These are phyloP conservation scores for Hibiscus mutabilis DNA, from an alignment of 345 rosid genomes.

Conservation along the genomic window DNA sequence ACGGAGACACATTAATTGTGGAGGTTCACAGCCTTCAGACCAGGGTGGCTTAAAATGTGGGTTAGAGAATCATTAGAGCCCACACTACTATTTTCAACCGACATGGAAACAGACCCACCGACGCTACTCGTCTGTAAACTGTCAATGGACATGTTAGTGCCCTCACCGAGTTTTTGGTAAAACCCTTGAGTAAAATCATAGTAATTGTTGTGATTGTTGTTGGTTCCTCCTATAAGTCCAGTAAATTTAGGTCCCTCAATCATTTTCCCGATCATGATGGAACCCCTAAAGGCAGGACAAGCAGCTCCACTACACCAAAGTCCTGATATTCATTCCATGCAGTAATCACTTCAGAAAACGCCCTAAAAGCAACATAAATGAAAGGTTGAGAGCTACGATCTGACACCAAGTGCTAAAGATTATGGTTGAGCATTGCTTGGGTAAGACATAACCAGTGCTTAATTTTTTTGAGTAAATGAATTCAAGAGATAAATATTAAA, in stretches of 20 bases:
- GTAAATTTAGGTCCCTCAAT: conserved; percentile 49
- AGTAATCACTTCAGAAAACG: not conserved
- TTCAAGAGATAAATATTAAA: no score
- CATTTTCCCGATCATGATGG: conserved; percentile 44
- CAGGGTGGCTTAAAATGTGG: conserved; percentile 57
- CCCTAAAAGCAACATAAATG: not conserved
- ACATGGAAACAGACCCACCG: conserved; percentile 63
- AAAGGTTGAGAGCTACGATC: not conserved
- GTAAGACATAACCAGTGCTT: not conserved
- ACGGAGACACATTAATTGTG: conserved; percentile 36
- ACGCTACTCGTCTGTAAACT: conserved; percentile 53
- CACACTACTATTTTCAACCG: conserved; percentile 54
- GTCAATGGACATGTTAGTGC: conserved; percentile 60
- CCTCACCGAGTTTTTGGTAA: conserved; percentile 61
- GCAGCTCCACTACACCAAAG: conserved; percentile 8
- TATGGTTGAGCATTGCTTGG: not conserved
- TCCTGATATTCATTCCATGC: conserved; percentile 14
- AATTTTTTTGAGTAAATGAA: not conserved
- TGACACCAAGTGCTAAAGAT: not conserved
- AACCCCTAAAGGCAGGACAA: conserved; percentile 9
- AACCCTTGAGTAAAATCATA: conserved; percentile 49
- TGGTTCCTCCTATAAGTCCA: conserved; percentile 41
- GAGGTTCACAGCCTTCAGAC: conserved; percentile 37
- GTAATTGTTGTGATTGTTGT: conserved; percentile 34
- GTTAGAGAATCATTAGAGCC: conserved; percentile 64